These are phyloP conservation scores for Breviolum minutum DNA, from an alignment of 73 alveolate species.

Conservation along the genomic window DNA sequence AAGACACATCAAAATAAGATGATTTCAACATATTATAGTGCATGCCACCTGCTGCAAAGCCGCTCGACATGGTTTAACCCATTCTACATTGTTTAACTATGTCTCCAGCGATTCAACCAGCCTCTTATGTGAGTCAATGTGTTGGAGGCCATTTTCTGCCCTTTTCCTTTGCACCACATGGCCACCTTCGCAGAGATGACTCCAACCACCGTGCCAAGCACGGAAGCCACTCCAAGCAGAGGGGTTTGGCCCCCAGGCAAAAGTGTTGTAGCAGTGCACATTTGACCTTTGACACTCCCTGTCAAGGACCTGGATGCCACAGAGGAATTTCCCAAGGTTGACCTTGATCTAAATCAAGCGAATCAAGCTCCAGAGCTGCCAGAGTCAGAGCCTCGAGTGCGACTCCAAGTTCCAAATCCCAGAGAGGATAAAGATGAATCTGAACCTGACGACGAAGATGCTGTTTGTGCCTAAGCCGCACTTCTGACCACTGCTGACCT, in stretches of 20 bases:
- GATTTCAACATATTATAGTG: too few species aligned
- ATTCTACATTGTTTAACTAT: too few species aligned
- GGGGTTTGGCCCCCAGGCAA: conserved; percentile 2
- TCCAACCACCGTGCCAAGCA: conserved; percentile 37
- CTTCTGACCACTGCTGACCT: background rate
- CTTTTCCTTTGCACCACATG: conserved; percentile 27
- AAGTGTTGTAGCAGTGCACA: too few species aligned
- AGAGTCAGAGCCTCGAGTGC: too few species aligned
- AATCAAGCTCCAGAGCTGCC: background rate
- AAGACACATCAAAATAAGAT: too few species aligned
- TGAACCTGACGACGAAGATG: conserved; percentile 16
- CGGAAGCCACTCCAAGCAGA: conserved; percentile 42
- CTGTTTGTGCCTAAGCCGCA: conserved; percentile 1
- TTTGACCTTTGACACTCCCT: too few species aligned
- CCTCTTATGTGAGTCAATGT: too few species aligned
- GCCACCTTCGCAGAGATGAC: conserved; percentile 7
- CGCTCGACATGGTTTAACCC: too few species aligned
- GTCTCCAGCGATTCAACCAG: too few species aligned
- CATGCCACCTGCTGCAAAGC: too few species aligned
- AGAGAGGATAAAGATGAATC: background rate
- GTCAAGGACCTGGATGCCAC: conserved; percentile 30
- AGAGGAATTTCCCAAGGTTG: background rate
- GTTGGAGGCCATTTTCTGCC: conserved; percentile 8
- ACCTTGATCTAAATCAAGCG: background rate
- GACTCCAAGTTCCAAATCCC: background rate